phyloP scores from a whole-genome alignment of 495 filamentous ascomycete genomes.

The Aspergillus nanangensis region DNA sequence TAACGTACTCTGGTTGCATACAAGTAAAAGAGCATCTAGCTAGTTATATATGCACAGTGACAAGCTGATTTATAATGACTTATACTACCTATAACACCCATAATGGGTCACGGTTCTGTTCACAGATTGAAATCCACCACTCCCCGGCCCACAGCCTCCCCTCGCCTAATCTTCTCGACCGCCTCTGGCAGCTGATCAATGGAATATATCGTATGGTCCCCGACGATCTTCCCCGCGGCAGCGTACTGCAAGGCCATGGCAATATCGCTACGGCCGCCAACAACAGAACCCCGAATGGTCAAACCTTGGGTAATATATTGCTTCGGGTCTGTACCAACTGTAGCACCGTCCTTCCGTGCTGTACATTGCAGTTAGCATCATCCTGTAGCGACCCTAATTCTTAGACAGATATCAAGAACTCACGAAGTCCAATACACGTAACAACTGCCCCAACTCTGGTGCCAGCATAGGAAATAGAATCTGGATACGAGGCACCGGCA shows the following conservation, averaged over 20 bases:
- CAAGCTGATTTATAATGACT: too few species aligned
- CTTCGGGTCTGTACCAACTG: constrained; percentile 35
- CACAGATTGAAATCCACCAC: constrained; percentile 51
- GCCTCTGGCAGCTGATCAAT: constrained; percentile 34
- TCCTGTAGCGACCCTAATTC: too few species aligned
- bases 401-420: too few species aligned
- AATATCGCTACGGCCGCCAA: constrained; percentile 43
- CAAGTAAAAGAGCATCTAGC: too few species aligned
- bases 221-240: constrained; percentile 33
- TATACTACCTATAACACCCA: too few species aligned
- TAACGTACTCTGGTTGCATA: too few species aligned
- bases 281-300: constrained; percentile 40
- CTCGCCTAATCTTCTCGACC: constrained; percentile 32
- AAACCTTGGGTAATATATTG: constrained; percentile 38
- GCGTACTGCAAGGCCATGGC: constrained; percentile 42
- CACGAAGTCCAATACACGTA: constrained; percentile 46
- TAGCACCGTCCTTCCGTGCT: too few species aligned
- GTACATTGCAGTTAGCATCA: too few species aligned
- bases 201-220: constrained; percentile 36
- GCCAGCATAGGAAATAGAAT: constrained; percentile 31
- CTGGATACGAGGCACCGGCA: constrained; percentile 41
- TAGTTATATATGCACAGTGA: too few species aligned
- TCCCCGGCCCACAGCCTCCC: constrained; percentile 43
- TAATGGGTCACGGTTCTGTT: too few species aligned
- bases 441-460: constrained; percentile 37